Conservation (phyloP, 176 grass and related monocot species). For the Oryza australiensis region DNA sequence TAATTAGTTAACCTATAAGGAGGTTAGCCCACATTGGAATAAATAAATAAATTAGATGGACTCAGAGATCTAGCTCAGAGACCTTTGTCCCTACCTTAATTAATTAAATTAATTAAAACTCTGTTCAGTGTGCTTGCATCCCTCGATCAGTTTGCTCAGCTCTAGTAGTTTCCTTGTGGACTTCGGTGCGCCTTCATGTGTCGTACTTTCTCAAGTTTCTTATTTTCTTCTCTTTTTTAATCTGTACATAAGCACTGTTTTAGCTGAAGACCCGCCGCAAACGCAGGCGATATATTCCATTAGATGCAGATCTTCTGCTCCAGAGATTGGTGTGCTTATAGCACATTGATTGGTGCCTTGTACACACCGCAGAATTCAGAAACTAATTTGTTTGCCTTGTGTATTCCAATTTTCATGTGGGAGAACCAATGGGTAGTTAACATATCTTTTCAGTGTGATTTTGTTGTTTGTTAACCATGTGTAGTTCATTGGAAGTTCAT, state of each 20-base stretch:
- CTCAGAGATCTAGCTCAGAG: conserved; percentile 39
- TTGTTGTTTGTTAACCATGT: background rate
- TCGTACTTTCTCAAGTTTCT: conserved; percentile 17
- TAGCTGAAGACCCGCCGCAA: conserved; percentile 59
- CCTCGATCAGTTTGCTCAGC: conserved; percentile 33
- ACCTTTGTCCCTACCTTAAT: conserved; percentile 39
- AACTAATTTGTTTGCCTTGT: background rate
- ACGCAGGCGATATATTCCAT: conserved; percentile 45
- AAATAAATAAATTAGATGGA: conserved; percentile 37
- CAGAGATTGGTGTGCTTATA: background rate
- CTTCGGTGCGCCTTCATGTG: conserved; percentile 26
- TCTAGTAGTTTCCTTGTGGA: conserved; percentile 53
- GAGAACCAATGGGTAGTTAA: background rate
- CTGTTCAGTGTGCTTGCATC: conserved; percentile 7
- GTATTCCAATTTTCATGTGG: background rate
- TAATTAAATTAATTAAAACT: conserved; percentile 36
- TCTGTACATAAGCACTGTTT: conserved; percentile 21
- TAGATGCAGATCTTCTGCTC: conserved; percentile 48
- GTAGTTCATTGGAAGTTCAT: background rate
- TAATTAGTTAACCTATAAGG: conserved; percentile 9
- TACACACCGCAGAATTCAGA: background rate
- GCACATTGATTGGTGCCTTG: background rate
- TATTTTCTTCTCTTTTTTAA: background rate
- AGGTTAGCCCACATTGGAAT: conserved; percentile 29
- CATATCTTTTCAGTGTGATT: background rate